phyloP scores from a whole-genome alignment of 345 rosid genomes.

The Microthlaspi erraticum region DNA sequence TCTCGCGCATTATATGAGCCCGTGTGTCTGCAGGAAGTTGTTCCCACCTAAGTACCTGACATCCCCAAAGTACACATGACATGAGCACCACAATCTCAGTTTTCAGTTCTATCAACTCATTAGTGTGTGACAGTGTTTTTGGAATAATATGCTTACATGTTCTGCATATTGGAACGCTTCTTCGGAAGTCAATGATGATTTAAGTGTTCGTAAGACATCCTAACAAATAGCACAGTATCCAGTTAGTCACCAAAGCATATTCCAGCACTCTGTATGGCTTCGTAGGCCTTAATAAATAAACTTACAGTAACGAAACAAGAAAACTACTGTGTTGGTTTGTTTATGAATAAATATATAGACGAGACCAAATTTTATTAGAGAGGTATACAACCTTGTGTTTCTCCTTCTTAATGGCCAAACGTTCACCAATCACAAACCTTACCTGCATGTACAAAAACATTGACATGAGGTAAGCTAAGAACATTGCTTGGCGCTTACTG shows the following conservation, averaged over 20 bases:
- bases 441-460: conserved; percentile 55
- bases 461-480: conserved; percentile 25
- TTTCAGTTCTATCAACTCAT: conserved; percentile 6
- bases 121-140: conserved; percentile 10
- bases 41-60: conserved; percentile 86
- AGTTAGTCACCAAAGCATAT: conserved; percentile 31
- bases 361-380: background rate
- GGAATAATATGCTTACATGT: conserved; percentile 60
- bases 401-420: conserved; percentile 68
- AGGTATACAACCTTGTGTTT: conserved; percentile 74
- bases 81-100: conserved; percentile 5
- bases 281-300: background rate
- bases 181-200: conserved; percentile 60
- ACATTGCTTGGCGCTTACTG: conserved; percentile 24
- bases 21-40: conserved; percentile 86
- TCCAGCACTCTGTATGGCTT: conserved; percentile 12
- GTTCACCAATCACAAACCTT: conserved; percentile 85
- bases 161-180: conserved; percentile 88
- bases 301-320: background rate
- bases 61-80: conserved; percentile 10
- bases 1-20: conserved; percentile 84
- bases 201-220: conserved; percentile 78
- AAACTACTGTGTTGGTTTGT: background rate
- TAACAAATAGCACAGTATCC: conserved; percentile 38
- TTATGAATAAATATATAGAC: background rate